Evolutionary conservation across 2,329 filamentous ascomycete species (phyloP).

Genomic region (Colletotrichum magnum): DNA sequence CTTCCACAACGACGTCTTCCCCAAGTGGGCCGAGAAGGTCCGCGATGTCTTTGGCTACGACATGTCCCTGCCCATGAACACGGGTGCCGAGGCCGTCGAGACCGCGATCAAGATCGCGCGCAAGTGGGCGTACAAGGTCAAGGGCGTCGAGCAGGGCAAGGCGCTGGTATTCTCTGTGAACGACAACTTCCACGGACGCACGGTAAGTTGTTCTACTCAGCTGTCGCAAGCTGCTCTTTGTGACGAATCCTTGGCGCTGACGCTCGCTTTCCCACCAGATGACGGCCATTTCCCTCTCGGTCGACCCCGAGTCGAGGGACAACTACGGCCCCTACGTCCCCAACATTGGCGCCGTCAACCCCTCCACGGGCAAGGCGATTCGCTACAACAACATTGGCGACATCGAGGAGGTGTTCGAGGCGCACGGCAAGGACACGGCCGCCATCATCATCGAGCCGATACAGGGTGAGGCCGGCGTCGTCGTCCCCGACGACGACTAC

Average conservation of each 20-base stretch:
- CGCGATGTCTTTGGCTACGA: conserved; percentile 93
- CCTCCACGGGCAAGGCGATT: conserved; percentile 81
- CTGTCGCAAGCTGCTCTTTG: background rate
- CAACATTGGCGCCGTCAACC: conserved; percentile 83
- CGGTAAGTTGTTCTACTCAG: conserved; percentile 69
- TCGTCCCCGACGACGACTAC: conserved; percentile 93
- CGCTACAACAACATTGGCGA: conserved; percentile 89
- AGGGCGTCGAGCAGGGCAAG: conserved; percentile 87
- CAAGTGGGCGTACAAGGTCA: conserved; percentile 98
- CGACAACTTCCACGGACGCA: conserved; percentile 97
- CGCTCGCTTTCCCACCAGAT: conserved; percentile 62
- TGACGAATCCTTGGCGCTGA: conserved; percentile 2
- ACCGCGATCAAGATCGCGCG: conserved; percentile 95
- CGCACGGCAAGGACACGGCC: conserved; percentile 86
- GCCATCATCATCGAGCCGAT: conserved; percentile 97
- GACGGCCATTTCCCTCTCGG: conserved; percentile 94
- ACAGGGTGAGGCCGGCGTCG: conserved; percentile 96
- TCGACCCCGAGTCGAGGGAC: conserved; percentile 93
- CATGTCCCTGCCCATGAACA: conserved; percentile 99
- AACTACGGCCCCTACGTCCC: conserved; percentile 98
- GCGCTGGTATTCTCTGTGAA: conserved; percentile 86
- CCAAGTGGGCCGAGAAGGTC: conserved; percentile 93
- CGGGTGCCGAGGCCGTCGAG: conserved; percentile 95
- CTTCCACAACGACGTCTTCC: conserved; percentile 99
- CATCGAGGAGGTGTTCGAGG: conserved; percentile 83